Evolutionary conservation across 192 early-diverging fungal species (phyloP), one percentile per base, ranked within the genome.

Genomic region (Globomyces pollinis-pini): DNA sequence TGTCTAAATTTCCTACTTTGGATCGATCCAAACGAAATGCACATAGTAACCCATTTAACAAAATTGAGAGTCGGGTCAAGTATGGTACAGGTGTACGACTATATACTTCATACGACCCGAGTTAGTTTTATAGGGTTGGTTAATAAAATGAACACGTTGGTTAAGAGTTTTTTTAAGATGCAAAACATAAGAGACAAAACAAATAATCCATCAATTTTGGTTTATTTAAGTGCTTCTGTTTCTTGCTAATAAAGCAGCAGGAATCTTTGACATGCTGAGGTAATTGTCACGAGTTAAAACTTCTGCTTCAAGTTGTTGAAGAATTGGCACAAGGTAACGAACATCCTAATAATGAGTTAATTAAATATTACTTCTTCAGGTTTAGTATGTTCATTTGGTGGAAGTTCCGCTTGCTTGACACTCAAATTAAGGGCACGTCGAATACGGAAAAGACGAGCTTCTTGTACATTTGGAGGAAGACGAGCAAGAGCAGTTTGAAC

Each of bases 401-500:
- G 78, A 28, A 93, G 77, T 53, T 86, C 66, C 32, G 69, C 69
- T 74, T 94, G 86, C 18, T 77, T 71, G 47, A 87, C 68, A 15
- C 85, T 86, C 56, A 83, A 75, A 66, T 91, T 86, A 65, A 84
- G 77, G 2, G 91, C 93, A 34, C 83, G 70, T 60, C 84, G 77
- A 66, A 87, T 76, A 61, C 95, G 90, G 77, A 81, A 93, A 42
- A 80, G 67, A 64, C 95, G 87, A 52, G 75, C 81, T 60, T 56
- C 42, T 26, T 64, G 61, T 45, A 87, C 89, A 11, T 80, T 50
- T 21, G 79, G 78, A 50, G 81, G 70, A 16, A 98, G 77, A 20
- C 93, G 86, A 62, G 80, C 72, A 39, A 95, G 67, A 2, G 94
- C 93, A 67, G 90, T 88, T 59, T 83, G 72, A 38, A 91, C 84